phyloP scores from a whole-genome alignment of 805 yeast genomes.

The Torulaspora quercuum region DNA sequence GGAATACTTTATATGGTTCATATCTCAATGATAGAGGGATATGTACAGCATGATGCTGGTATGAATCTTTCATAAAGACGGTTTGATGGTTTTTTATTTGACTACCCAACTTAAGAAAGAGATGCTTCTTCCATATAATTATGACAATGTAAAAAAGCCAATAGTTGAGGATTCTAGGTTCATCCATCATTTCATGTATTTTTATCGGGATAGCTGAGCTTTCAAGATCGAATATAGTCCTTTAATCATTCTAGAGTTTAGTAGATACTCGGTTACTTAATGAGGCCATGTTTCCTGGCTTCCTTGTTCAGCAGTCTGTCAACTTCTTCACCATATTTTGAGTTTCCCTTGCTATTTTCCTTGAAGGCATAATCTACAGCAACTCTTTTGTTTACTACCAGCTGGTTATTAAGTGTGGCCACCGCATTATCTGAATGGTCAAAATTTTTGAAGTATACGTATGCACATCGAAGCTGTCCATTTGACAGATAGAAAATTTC shows the following conservation, averaged over 20 bases:
- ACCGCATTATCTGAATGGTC: slow-evolving; percentile 71
- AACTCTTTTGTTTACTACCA: slow-evolving; percentile 63
- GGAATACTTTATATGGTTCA: slow-evolving; percentile 26
- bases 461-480: slow-evolving; percentile 54
- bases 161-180: too few species aligned
- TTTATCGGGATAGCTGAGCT: too few species aligned
- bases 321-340: slow-evolving; percentile 72
- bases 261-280: too few species aligned
- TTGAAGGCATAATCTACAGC: slow-evolving; percentile 69
- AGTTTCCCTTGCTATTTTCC: slow-evolving; percentile 45
- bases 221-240: too few species aligned
- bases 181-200: too few species aligned
- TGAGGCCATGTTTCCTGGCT: slow-evolving; percentile 46
- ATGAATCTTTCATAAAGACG: too few species aligned
- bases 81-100: too few species aligned
- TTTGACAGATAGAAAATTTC: slow-evolving; percentile 45
- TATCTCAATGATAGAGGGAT: slow-evolving; percentile 20
- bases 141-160: background rate
- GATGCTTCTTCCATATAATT: background rate
- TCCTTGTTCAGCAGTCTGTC: slow-evolving; percentile 69
- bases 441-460: slow-evolving; percentile 60
- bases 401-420: slow-evolving; percentile 60
- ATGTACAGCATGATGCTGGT: slow-evolving; percentile 15
- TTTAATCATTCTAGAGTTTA: too few species aligned
- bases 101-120: too few species aligned